Conservation (phyloP, 768 basidiomycete genomes). For the Lyophyllum atratum region DNA sequence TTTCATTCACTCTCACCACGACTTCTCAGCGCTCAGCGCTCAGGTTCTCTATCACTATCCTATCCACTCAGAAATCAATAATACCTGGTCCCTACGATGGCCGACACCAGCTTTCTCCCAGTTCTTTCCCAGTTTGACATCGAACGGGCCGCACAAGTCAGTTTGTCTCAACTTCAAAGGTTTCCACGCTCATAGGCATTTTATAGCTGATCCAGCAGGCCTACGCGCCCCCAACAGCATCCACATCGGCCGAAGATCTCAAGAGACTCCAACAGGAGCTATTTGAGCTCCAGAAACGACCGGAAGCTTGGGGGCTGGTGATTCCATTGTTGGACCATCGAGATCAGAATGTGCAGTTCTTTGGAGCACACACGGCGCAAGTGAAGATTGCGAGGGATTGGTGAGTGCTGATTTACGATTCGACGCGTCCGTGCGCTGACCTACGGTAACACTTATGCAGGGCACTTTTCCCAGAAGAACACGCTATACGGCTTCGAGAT, state of each 20-base stretch:
- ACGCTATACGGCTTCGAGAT: slow-evolving; percentile 59
- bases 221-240: slow-evolving; percentile 51
- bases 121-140: slow-evolving; percentile 52
- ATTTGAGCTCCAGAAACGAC: slow-evolving; percentile 73
- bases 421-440: neutral
- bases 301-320: slow-evolving; percentile 84
- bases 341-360: slow-evolving; percentile 89
- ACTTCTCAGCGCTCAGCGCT: no score
- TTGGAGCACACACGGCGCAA: slow-evolving; percentile 91
- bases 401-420: slow-evolving; percentile 39
- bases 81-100: slow-evolving; percentile 11
- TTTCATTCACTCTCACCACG: no score
- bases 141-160: slow-evolving; percentile 61
- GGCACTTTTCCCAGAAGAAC: slow-evolving; percentile 67
- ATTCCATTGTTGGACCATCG: slow-evolving; percentile 70
- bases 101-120: slow-evolving; percentile 51
- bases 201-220: slow-evolving; percentile 68
- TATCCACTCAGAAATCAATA: neutral
- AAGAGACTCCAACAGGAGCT: slow-evolving; percentile 70
- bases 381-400: slow-evolving; percentile 76
- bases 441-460: slow-evolving; percentile 44
- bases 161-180: slow-evolving; percentile 22
- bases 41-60: no score
- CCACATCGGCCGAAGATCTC: slow-evolving; percentile 57
- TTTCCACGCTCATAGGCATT: neutral